These are phyloP conservation scores for Aspergillus sp. DNA, from an alignment of 2,329 filamentous ascomycete species.

Conservation along the genomic window DNA sequence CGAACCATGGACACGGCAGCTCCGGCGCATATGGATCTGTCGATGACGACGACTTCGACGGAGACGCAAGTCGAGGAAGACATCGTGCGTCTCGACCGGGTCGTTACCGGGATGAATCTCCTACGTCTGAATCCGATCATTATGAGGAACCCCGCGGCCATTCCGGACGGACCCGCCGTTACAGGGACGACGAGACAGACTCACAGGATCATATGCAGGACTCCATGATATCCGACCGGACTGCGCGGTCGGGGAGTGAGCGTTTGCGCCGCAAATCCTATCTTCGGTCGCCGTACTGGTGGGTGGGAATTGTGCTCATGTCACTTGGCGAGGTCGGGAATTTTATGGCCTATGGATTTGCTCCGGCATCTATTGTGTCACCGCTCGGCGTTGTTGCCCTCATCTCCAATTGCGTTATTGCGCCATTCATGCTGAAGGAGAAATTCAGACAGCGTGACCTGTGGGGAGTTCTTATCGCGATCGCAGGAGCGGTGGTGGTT, in stretches of 20 bases:
- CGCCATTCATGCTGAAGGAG: conserved; percentile 91
- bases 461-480: conserved; percentile 82
- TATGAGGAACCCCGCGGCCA: conserved; percentile 33
- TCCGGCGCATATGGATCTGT: conserved; percentile 49
- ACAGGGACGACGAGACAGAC: conserved; percentile 47
- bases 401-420: conserved; percentile 95
- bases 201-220: conserved; percentile 29
- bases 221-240: conserved; percentile 44
- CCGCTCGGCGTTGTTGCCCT: conserved; percentile 95
- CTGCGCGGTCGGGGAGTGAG: conserved; percentile 41
- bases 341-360: conserved; percentile 96
- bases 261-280: conserved; percentile 67
- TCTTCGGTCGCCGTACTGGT: conserved; percentile 92
- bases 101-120: conserved; percentile 24
- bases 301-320: conserved; percentile 90
- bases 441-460: conserved; percentile 81
- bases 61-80: conserved; percentile 11
- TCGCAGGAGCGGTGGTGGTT: conserved; percentile 85
- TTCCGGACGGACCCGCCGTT: conserved; percentile 18
- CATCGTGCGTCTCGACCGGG: conserved; percentile 10
- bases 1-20: conserved; percentile 21
- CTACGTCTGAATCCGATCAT: conserved; percentile 31
- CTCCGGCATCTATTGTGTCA: conserved; percentile 94
- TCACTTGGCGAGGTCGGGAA: conserved; percentile 91
- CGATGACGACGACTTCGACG: conserved; percentile 20